Percentiles rank a stretch among this genome's conserved stretches.
phyloP scores from a whole-genome alignment of 2,329 filamentous ascomycete genomes.

The Trichophyton benhamiae region DNA sequence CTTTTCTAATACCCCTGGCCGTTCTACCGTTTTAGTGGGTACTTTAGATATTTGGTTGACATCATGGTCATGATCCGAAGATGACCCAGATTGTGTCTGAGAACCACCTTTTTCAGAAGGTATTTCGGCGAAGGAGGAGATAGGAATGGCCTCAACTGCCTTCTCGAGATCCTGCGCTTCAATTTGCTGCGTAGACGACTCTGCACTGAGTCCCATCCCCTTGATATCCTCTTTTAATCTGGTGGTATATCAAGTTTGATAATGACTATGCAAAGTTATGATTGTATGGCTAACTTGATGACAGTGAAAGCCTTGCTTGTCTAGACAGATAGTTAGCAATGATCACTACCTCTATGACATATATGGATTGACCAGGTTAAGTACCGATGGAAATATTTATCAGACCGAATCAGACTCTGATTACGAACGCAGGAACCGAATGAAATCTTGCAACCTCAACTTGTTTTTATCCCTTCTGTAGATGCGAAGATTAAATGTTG shows the following conservation, averaged over 20 bases:
- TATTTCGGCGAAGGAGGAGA: not conserved
- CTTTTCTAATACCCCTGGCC: slow-evolving; percentile 13
- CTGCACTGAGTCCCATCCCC: not conserved
- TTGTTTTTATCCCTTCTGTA: no score
- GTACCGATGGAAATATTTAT: no score
- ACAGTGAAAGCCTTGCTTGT: no score
- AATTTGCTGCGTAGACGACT: not conserved
- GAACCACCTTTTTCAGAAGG: not conserved
- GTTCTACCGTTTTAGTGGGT: not conserved
- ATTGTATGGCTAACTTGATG: not conserved
- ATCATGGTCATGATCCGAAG: not conserved
- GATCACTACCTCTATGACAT: no score
- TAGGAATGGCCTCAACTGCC: not conserved
- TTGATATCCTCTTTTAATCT: not conserved
- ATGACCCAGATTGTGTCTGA: not conserved
- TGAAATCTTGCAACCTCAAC: no score
- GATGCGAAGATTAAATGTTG: no score
- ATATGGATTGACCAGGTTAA: no score
- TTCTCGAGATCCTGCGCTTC: not conserved
- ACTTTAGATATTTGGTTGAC: not conserved
- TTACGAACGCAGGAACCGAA: no score
- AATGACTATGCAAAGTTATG: not conserved
- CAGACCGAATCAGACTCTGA: no score
- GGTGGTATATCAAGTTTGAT: not conserved
- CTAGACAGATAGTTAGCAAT: no score